Conservation (phyloP, 352 stramenopile species). For the Globisporangium canariense region DNA sequence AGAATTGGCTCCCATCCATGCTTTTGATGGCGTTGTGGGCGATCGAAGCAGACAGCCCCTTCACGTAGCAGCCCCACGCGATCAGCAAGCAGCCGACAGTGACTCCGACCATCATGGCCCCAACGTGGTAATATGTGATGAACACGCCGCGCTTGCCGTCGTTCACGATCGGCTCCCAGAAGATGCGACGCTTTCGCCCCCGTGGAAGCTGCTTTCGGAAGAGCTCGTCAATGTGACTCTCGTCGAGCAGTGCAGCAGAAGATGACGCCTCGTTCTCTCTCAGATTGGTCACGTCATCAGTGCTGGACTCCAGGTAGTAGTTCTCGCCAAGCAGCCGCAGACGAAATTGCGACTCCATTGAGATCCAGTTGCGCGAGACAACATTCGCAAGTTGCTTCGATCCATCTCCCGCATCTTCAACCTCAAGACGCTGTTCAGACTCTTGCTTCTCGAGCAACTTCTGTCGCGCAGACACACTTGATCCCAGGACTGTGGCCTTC, state of each 20-base stretch:
- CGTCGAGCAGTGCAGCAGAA: slow-evolving; percentile 22
- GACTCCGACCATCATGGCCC: slow-evolving; percentile 48
- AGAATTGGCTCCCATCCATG: slow-evolving; percentile 61
- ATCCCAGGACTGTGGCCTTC: neutral
- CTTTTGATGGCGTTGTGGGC: slow-evolving; percentile 59
- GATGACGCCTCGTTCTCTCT: slow-evolving; percentile 11
- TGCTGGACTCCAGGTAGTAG: slow-evolving; percentile 59
- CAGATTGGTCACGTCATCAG: slow-evolving; percentile 27
- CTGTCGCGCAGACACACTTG: slow-evolving; percentile 1
- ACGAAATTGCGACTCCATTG: slow-evolving; percentile 46
- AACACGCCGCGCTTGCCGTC: slow-evolving; percentile 74
- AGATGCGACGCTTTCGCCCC: slow-evolving; percentile 29
- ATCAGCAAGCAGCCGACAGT: slow-evolving; percentile 49
- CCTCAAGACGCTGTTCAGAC: neutral
- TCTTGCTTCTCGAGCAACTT: slow-evolving; percentile 2
- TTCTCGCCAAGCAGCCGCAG: slow-evolving; percentile 51
- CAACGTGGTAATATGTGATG: slow-evolving; percentile 77
- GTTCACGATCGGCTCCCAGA: slow-evolving; percentile 74
- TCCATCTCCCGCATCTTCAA: neutral
- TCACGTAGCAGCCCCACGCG: slow-evolving; percentile 75
- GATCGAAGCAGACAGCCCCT: slow-evolving; percentile 62
- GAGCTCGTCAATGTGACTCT: slow-evolving; percentile 21
- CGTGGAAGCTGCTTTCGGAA: slow-evolving; percentile 19
- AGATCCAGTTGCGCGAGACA: slow-evolving; percentile 19
- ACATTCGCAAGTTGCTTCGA: slow-evolving; percentile 24